Percentiles rank a stretch among this genome's conserved stretches.
Evolutionary conservation across 2,329 filamentous ascomycete genomes (phyloP).

Genomic region (Akanthomyces muscarius): DNA sequence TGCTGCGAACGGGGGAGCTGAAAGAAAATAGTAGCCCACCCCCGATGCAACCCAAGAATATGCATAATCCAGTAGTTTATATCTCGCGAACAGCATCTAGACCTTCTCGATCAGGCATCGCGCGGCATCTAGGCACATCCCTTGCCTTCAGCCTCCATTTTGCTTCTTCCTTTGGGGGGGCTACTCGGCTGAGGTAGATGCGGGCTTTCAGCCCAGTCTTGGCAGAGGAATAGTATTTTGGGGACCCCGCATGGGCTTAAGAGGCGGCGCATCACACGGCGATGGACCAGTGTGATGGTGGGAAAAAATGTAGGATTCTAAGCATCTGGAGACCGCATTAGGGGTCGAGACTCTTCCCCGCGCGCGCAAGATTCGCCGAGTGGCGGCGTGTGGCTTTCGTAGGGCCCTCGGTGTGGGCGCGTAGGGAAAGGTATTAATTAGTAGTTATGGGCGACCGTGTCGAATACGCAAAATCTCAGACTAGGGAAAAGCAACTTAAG

Average conservation of each 20-base stretch:
- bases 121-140: neutral
- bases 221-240: neutral
- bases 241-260: neutral
- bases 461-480: too few species aligned
- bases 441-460: neutral
- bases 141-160: neutral
- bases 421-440: neutral
- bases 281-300: neutral
- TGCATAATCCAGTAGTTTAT: conserved; percentile 2
- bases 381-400: neutral
- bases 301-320: neutral
- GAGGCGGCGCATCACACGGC: neutral
- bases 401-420: neutral
- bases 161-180: neutral
- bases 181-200: neutral
- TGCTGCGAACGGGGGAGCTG: conserved; percentile 4
- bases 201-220: conserved; percentile 5
- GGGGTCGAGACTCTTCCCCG: neutral
- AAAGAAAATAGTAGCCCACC: conserved; percentile 6
- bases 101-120: conserved; percentile 8
- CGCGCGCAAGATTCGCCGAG: neutral
- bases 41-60: conserved; percentile 7
- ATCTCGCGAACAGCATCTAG: neutral
- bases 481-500: too few species aligned
- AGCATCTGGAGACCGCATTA: neutral